These are phyloP conservation scores for Fallopia convolvulus DNA, from an alignment of 148 eudicot genomes.

Conservation along the genomic window DNA sequence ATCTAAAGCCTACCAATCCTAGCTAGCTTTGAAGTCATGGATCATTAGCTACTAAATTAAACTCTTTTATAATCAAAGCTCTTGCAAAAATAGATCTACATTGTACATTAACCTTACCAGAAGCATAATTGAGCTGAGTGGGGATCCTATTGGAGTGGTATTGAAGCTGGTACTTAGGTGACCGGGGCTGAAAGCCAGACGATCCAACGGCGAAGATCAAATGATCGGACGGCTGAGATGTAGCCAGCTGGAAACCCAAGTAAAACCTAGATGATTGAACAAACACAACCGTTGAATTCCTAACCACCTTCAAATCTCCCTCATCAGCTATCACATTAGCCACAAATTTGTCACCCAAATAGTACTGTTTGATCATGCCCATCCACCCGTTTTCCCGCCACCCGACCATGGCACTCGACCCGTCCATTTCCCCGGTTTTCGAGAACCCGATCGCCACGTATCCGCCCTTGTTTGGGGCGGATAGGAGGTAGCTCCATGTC, in stretches of 20 bases:
- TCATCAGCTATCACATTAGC: slow-evolving; percentile 28
- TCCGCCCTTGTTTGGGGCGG: slow-evolving; percentile 38
- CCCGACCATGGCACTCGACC: slow-evolving; percentile 78
- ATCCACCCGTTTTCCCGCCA: slow-evolving; percentile 40
- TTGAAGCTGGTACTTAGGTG: slow-evolving; percentile 23
- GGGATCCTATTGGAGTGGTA: slow-evolving; percentile 26
- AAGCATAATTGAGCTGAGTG: slow-evolving; percentile 43
- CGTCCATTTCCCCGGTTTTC: slow-evolving; percentile 49
- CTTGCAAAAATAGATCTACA: not conserved
- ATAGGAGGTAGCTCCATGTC: slow-evolving; percentile 73
- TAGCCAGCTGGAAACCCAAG: slow-evolving; percentile 55
- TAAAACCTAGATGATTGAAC: slow-evolving; percentile 24
- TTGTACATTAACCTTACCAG: slow-evolving; percentile 36
- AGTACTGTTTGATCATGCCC: slow-evolving; percentile 31
- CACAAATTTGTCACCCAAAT: slow-evolving; percentile 25
- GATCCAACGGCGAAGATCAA: slow-evolving; percentile 59
- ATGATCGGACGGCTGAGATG: slow-evolving; percentile 25
- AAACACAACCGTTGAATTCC: slow-evolving; percentile 25
- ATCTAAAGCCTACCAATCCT: not conserved
- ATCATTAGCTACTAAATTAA: not conserved
- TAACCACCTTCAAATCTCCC: slow-evolving; percentile 36
- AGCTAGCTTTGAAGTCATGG: not conserved
- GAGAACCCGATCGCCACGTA: slow-evolving; percentile 74
- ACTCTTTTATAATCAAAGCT: not conserved
- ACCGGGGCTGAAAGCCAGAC: slow-evolving; percentile 20